Evolutionary conservation across 2,329 filamentous ascomycete genomes (phyloP).

Genomic region (Arthrinium phaeospermum): DNA sequence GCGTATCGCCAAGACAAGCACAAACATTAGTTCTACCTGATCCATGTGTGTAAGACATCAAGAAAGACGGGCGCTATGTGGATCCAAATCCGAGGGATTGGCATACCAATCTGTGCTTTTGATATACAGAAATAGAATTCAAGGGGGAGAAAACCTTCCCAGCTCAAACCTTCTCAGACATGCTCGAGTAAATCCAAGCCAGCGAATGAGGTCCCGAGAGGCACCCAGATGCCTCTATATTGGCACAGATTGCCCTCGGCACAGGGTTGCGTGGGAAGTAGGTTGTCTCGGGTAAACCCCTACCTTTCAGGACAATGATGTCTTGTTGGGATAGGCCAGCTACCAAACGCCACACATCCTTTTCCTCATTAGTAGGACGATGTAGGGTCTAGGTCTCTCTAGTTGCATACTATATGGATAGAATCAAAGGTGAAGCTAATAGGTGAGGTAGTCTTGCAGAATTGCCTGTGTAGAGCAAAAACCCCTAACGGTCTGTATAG

Average conservation of each 20-base stretch:
- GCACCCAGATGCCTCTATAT: not conserved
- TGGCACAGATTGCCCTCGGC: not conserved
- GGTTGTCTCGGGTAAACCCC: not conserved
- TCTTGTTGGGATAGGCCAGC: constrained; percentile 8
- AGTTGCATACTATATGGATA: too few species aligned
- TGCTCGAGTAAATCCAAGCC: too few species aligned
- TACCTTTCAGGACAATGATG: not conserved
- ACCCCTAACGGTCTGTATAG: not conserved
- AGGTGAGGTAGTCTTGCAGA: not conserved
- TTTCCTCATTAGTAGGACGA: not conserved
- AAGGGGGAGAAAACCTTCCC: not conserved
- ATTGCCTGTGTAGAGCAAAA: too few species aligned
- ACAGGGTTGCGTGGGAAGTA: not conserved
- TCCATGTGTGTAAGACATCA: not conserved
- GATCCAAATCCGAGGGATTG: not conserved
- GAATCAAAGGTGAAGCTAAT: not conserved
- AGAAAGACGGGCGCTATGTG: not conserved
- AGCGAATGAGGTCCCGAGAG: not conserved
- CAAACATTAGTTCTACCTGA: not conserved
- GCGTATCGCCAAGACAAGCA: not conserved
- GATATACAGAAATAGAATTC: not conserved
- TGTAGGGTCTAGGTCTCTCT: not conserved
- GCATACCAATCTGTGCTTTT: not conserved
- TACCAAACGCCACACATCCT: not conserved
- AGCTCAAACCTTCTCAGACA: not conserved